phyloP scores from a whole-genome alignment of 2,329 filamentous ascomycete genomes.

The Phyllosticta citrichinensis region DNA sequence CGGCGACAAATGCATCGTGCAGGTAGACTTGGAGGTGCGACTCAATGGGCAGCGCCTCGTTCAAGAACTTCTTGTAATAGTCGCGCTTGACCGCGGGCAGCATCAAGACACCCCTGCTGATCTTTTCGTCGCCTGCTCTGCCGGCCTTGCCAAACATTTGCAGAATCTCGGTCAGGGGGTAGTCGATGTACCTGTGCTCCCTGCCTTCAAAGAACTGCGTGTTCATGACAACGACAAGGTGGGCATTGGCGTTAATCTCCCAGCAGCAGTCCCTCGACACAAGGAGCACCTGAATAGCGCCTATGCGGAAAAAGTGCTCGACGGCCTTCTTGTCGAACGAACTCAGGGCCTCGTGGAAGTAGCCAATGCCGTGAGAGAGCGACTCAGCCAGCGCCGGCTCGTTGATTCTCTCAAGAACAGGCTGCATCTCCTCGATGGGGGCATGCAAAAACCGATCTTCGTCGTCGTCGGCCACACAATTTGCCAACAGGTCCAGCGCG shows the following conservation, averaged over 20 bases:
- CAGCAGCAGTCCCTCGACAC: slow-evolving; percentile 87
- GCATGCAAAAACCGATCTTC: slow-evolving; percentile 91
- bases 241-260: slow-evolving; percentile 81
- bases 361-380: slow-evolving; percentile 86
- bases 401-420: slow-evolving; percentile 71
- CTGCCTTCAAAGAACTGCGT: slow-evolving; percentile 96
- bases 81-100: slow-evolving; percentile 87
- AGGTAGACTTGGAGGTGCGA: slow-evolving; percentile 86
- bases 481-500: slow-evolving; percentile 76
- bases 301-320: slow-evolving; percentile 79
- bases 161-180: slow-evolving; percentile 83
- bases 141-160: slow-evolving; percentile 98
- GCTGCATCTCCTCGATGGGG: slow-evolving; percentile 68
- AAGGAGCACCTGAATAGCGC: slow-evolving; percentile 77
- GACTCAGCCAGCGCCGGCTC: slow-evolving; percentile 83
- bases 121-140: slow-evolving; percentile 65
- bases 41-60: slow-evolving; percentile 90
- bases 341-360: slow-evolving; percentile 91
- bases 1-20: slow-evolving; percentile 92
- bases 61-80: slow-evolving; percentile 98
- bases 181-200: slow-evolving; percentile 95
- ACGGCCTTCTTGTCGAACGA: slow-evolving; percentile 87
- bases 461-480: slow-evolving; percentile 77
- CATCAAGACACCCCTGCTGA: slow-evolving; percentile 90
- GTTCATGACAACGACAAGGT: slow-evolving; percentile 92